phyloP scores from a whole-genome alignment of 208 protist genomes.

The Balamuthia mandrillaris region DNA sequence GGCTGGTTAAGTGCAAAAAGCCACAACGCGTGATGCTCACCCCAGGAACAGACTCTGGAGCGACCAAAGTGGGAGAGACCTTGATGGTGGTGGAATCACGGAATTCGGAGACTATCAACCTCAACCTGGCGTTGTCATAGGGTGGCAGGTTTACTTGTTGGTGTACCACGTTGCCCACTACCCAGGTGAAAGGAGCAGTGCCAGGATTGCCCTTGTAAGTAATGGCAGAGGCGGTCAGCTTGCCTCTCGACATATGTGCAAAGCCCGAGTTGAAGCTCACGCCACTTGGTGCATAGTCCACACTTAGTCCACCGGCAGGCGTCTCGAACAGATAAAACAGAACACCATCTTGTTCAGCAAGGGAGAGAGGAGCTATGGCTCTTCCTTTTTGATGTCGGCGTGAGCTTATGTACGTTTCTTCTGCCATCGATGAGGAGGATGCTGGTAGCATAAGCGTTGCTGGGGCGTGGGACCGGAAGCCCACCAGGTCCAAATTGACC shows the following conservation, averaged over 20 bases:
- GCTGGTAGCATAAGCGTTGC: too few species aligned
- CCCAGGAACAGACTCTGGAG: background rate
- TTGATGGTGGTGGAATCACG: background rate
- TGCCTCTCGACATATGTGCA: background rate
- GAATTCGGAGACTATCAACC: background rate
- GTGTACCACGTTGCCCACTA: background rate
- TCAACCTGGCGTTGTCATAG: background rate
- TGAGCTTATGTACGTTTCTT: too few species aligned
- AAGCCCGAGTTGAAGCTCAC: background rate
- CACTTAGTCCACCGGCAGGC: background rate
- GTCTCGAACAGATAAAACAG: background rate
- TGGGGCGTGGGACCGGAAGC: too few species aligned
- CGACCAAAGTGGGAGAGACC: background rate
- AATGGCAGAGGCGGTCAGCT: background rate
- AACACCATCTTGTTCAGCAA: too few species aligned
- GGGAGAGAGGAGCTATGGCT: too few species aligned
- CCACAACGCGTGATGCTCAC: background rate
- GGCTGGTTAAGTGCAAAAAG: background rate
- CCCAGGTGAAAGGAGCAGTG: background rate
- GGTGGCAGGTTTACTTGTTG: background rate
- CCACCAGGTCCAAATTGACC: background rate
- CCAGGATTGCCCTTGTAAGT: background rate
- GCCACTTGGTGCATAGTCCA: background rate
- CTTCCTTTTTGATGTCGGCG: too few species aligned
- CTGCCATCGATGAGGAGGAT: too few species aligned